A percentile compares a stretch with the other conserved stretches of the same genome.
These are phyloP conservation scores for Apiospora hydei DNA, from an alignment of 2,329 filamentous ascomycete species.

Conservation along the genomic window DNA sequence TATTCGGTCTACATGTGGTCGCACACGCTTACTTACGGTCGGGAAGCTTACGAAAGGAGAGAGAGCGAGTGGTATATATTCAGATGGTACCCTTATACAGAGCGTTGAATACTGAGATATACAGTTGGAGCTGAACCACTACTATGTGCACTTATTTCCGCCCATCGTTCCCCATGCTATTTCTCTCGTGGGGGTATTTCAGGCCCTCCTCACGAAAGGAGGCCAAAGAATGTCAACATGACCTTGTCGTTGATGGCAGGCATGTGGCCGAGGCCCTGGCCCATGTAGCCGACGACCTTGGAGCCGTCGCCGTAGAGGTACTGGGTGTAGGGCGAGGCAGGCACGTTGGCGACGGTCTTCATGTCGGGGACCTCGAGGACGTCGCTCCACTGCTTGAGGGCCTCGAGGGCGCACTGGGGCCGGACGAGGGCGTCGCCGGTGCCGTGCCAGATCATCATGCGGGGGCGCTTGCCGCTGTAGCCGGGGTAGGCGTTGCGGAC, in stretches of 20 bases:
- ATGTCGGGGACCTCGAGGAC: conserved; percentile 26
- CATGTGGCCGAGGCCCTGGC: conserved; percentile 29
- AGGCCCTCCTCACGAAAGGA: conserved; percentile 16
- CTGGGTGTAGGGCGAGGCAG: conserved; percentile 28
- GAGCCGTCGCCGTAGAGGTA: conserved; percentile 29
- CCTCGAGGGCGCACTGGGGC: conserved; percentile 36
- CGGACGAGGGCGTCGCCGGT: conserved; percentile 42
- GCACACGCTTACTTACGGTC: neutral
- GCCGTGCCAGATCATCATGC: conserved; percentile 46
- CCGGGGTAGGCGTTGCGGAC: conserved; percentile 45
- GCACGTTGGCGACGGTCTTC: conserved; percentile 26
- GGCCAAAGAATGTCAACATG: conserved; percentile 31
- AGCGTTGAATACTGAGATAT: neutral
- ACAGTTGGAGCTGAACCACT: conserved; percentile 2
- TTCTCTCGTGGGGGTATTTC: neutral
- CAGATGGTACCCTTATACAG: conserved; percentile 4
- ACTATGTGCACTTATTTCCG: neutral
- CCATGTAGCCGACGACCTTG: conserved; percentile 29
- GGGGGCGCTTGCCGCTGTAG: conserved; percentile 44
- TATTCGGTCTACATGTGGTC: neutral
- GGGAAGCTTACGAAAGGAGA: neutral
- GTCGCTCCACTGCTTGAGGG: conserved; percentile 39
- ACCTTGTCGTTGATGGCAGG: conserved; percentile 28
- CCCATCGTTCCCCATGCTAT: neutral
- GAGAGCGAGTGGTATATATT: conserved; percentile 19